Evolutionary conservation across 176 grass and related monocot genomes (phyloP).

Genomic region (Pontederia crassipes): DNA sequence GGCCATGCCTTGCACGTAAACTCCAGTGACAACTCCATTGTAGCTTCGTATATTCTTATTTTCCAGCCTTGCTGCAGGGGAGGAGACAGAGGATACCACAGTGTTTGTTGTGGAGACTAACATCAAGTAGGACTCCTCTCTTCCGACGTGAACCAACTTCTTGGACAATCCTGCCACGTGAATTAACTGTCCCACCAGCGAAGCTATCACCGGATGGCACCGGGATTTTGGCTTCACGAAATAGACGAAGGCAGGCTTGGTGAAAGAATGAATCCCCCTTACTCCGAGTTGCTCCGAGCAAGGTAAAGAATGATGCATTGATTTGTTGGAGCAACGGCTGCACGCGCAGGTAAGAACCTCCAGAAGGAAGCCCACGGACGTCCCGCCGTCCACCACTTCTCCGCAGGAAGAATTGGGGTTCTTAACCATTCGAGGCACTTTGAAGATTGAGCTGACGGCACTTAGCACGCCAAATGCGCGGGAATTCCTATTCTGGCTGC

Average conservation of each 20-base stretch:
- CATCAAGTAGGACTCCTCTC: conserved; percentile 40
- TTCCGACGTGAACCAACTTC: conserved; percentile 46
- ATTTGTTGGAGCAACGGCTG: conserved; percentile 14
- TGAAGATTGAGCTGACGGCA: conserved; percentile 64
- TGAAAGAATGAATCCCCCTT: conserved; percentile 36
- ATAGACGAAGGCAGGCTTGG: conserved; percentile 48
- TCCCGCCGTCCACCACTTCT: background rate
- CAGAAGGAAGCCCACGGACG: conserved; percentile 56
- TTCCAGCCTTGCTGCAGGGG: background rate
- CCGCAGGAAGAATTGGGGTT: conserved; percentile 11
- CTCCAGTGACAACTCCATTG: conserved; percentile 50
- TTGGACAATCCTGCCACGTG: conserved; percentile 49
- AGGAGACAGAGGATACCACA: conserved; percentile 28
- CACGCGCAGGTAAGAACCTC: conserved; percentile 66
- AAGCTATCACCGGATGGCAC: conserved; percentile 41
- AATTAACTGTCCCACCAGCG: conserved; percentile 43
- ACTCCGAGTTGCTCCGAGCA: conserved; percentile 5
- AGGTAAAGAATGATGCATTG: conserved; percentile 1
- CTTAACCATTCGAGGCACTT: conserved; percentile 23
- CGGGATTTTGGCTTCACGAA: conserved; percentile 37
- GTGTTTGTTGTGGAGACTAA: conserved; percentile 49
- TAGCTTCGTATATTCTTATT: conserved; percentile 31
- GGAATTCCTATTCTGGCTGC: conserved; percentile 9
- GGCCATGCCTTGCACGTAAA: conserved; percentile 48
- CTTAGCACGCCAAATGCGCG: conserved; percentile 39